Base-by-base conservation (phyloP, 257 asterid genomes). In the Rehmannia glutinosa region DNA sequence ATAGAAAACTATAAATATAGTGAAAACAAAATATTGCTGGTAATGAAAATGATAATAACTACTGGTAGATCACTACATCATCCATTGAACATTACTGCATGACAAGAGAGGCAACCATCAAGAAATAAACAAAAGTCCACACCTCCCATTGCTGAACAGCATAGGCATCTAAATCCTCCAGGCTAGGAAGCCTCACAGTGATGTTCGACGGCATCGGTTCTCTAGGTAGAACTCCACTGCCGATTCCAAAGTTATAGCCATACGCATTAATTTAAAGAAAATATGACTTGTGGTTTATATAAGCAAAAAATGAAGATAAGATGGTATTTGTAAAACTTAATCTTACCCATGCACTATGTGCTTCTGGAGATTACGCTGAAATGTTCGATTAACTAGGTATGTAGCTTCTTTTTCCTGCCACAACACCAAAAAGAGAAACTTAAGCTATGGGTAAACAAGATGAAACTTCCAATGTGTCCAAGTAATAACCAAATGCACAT, bases 131-230 rank as follows among this genome's bases (percentile, higher is more conserved):
- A 46, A 45, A 57, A 75, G 38, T 46, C 70, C 89, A 70, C 57
- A 93, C 98, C 97, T 94, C 99, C 99, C 99, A 94, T 59, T 94
- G 97, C 45, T 80, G 77, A 74, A 68, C 76, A 39, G 99, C 99
- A 80, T 86, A 94, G 52, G 87, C 86, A 82, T 91, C 95, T 74
- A 94, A 84, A 35, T 94, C 97, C 73, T 88, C 96, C 78, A 81
- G 69, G 80, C 84, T 88, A 55, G 97, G 97, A 73, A 94, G 91
- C 86, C 99, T 83, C 80, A 80, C 89, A 4, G 95, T 83, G 71
- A 84, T 63, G 75, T 81, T 91, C 57, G 88, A 80, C 73, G 96
- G 88, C 97, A 94, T 83, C 13, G 97, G 87, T 80, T 87, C 96
- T 82, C 99, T 91, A 41, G 99, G 97, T 81, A 91, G 84, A 74